These are phyloP conservation scores for Boletus calvinii DNA, from an alignment of 1,284 basidiomycete species.

Conservation along the genomic window DNA sequence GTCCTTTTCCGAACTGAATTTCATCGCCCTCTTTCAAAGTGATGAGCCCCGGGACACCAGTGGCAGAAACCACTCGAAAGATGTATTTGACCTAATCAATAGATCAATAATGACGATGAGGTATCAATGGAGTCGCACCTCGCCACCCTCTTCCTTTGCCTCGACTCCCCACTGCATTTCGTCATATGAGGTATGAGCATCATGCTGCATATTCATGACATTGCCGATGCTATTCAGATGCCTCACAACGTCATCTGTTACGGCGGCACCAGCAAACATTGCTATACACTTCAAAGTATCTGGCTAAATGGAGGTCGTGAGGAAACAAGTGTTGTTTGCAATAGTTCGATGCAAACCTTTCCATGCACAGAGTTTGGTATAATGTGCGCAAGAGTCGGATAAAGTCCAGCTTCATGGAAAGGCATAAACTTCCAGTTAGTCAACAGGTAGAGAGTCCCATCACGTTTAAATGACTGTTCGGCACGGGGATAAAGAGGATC, in stretches of 20 bases:
- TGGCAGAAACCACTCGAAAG: no score
- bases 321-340: neutral
- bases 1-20: conserved; percentile 3
- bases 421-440: neutral
- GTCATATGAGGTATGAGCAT: neutral
- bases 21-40: conserved; percentile 4
- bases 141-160: neutral
- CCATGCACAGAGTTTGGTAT: neutral
- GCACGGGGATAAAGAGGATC: neutral
- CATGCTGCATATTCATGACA: neutral
- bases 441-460: neutral
- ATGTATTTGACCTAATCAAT: conserved; percentile 2
- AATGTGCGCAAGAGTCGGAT: neutral
- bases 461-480: neutral
- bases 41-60: neutral
- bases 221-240: conserved; percentile 5
- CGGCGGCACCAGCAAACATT: conserved; percentile 1
- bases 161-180: conserved; percentile 2
- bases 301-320: neutral
- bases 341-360: neutral
- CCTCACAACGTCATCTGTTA: neutral
- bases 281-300: neutral
- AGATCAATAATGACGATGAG: neutral
- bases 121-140: conserved; percentile 1
- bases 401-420: neutral